Conservation (phyloP, 2,329 filamentous ascomycete genomes). For the Neonectria magnoliae region DNA sequence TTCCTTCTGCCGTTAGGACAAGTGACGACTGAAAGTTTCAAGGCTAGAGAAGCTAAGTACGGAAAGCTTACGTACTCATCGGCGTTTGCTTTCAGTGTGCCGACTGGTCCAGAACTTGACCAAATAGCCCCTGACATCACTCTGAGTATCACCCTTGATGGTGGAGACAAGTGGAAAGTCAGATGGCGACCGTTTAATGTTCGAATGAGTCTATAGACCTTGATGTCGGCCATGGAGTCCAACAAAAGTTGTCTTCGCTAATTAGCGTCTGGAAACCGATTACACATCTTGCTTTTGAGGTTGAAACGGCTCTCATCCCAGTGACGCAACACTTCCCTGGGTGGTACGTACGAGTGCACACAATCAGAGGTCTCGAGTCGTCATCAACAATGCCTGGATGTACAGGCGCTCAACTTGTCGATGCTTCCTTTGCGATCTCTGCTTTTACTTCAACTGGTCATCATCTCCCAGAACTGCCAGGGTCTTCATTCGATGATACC, state of each 20-base stretch:
- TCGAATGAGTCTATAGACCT: background rate
- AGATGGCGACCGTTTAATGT: slow-evolving; percentile 10
- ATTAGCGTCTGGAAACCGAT: slow-evolving; percentile 38
- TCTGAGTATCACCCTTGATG: slow-evolving; percentile 38
- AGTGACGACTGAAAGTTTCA: slow-evolving; percentile 24
- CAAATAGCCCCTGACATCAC: slow-evolving; percentile 42
- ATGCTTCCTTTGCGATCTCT: slow-evolving; percentile 22
- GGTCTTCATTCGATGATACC: background rate
- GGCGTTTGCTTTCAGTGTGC: slow-evolving; percentile 53
- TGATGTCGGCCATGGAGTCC: background rate
- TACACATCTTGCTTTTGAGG: slow-evolving; percentile 23
- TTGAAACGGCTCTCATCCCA: slow-evolving; percentile 36
- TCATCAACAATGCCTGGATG: background rate
- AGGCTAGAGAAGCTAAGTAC: slow-evolving; percentile 49
- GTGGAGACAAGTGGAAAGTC: slow-evolving; percentile 40
- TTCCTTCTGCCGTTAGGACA: slow-evolving; percentile 24
- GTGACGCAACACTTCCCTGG: slow-evolving; percentile 34
- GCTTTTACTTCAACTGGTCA: slow-evolving; percentile 9
- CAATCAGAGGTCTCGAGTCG: slow-evolving; percentile 1
- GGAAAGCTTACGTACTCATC: slow-evolving; percentile 57
- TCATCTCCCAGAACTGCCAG: background rate
- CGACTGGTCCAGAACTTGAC: slow-evolving; percentile 41
- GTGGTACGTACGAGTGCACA: slow-evolving; percentile 38
- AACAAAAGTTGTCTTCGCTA: slow-evolving; percentile 1
- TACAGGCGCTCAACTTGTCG: slow-evolving; percentile 6